phyloP scores from a whole-genome alignment of 2,329 filamentous ascomycete species.

The Arthrobotrys sphaeroides region DNA sequence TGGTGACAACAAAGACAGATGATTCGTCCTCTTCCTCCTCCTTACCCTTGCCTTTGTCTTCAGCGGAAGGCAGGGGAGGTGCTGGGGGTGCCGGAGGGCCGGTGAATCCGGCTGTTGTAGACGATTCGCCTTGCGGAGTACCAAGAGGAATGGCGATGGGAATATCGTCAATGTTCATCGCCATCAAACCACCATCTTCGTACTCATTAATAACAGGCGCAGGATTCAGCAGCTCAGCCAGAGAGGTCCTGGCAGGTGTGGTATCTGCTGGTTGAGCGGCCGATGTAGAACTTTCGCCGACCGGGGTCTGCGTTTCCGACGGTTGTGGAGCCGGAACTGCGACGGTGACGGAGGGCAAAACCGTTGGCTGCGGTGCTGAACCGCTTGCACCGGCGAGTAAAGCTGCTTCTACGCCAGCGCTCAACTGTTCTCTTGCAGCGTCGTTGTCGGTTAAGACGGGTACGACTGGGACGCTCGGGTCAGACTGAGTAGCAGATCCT shows the following conservation, averaged over 20 bases:
- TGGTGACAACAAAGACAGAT: constrained; percentile 65
- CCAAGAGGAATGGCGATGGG: constrained; percentile 46
- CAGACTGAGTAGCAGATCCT: constrained; percentile 23
- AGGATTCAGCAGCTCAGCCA: constrained; percentile 40
- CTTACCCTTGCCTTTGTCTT: constrained; percentile 57
- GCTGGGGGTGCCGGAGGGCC: constrained; percentile 35
- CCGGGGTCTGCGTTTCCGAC: constrained; percentile 14
- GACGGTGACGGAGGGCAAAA: constrained; percentile 11
- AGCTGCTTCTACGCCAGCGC: background rate
- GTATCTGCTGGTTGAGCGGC: constrained; percentile 55
- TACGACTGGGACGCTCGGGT: constrained; percentile 21
- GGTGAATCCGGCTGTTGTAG: constrained; percentile 29
- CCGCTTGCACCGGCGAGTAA: constrained; percentile 3
- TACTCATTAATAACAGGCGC: constrained; percentile 56
- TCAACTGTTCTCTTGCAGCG: constrained; percentile 18
- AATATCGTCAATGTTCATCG: constrained; percentile 63
- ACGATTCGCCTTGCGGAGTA: constrained; percentile 37
- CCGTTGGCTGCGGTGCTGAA: background rate
- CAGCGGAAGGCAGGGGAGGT: constrained; percentile 25
- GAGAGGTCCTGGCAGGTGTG: constrained; percentile 57
- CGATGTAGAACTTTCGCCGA: constrained; percentile 22
- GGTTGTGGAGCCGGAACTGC: constrained; percentile 7
- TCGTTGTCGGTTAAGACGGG: constrained; percentile 9
- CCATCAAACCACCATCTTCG: constrained; percentile 60
- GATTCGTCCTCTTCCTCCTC: constrained; percentile 54